These are phyloP conservation scores for Apiospora malaysiana DNA, from an alignment of 2,329 filamentous ascomycete species.

Conservation along the genomic window DNA sequence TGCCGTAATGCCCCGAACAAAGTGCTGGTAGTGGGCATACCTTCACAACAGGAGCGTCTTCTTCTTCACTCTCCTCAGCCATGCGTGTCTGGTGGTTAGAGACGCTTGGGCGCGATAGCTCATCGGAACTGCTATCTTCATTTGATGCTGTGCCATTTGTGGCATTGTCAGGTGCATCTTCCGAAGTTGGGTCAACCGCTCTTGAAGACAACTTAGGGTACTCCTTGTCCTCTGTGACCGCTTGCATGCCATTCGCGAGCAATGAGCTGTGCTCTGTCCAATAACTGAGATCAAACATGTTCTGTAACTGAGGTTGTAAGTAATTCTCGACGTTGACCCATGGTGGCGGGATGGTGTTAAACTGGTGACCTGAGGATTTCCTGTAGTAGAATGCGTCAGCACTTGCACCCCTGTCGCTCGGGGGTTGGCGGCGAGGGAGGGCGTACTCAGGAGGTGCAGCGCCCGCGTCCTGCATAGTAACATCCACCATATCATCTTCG, in stretches of 20 bases:
- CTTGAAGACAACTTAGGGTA: conserved; percentile 61
- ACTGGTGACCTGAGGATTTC: conserved; percentile 32
- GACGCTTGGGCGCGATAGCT: conserved; percentile 40
- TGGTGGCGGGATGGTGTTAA: conserved; percentile 56
- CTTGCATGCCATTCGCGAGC: conserved; percentile 74
- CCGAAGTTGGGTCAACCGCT: conserved; percentile 47
- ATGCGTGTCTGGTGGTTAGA: conserved; percentile 56
- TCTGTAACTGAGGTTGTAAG: conserved; percentile 68
- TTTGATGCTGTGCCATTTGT: conserved; percentile 55
- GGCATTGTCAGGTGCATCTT: conserved; percentile 55
- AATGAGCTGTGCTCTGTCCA: conserved; percentile 61
- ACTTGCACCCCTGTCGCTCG: not conserved
- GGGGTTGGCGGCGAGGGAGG: not conserved
- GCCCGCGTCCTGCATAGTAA: conserved; percentile 76
- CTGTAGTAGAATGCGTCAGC: not conserved
- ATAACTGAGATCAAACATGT: conserved; percentile 79
- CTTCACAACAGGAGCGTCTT: conserved; percentile 39
- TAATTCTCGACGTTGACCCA: conserved; percentile 61
- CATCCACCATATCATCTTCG: conserved; percentile 89
- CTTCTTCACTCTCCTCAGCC: conserved; percentile 64
- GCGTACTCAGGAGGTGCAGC: conserved; percentile 3
- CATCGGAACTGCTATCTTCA: conserved; percentile 60
- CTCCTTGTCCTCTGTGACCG: conserved; percentile 61
- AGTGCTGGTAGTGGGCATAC: conserved; percentile 36
- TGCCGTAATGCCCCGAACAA: conserved; percentile 1